Evolutionary conservation across 2,329 filamentous ascomycete genomes (phyloP).

Genomic region (Aspergillus flavus): DNA sequence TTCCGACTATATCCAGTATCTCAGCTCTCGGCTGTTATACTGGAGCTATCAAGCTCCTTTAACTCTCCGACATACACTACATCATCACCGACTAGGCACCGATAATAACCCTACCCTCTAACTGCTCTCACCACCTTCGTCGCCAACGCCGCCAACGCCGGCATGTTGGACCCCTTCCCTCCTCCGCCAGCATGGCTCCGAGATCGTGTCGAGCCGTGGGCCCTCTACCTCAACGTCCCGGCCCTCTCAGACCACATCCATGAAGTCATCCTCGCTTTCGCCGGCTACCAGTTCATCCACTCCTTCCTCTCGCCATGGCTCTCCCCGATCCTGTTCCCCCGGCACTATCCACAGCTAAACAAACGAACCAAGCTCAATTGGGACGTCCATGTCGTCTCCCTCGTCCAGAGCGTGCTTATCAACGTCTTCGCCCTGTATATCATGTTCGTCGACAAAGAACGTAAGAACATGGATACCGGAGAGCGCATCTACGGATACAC

Average conservation of each 20-base stretch:
- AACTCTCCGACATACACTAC: background rate
- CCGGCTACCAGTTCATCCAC: conserved; percentile 60
- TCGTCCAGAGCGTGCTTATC: conserved; percentile 62
- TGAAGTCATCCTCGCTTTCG: conserved; percentile 60
- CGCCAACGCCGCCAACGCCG: conserved; percentile 21
- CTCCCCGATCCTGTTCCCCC: conserved; percentile 56
- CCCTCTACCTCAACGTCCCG: conserved; percentile 54
- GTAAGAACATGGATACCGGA: conserved; percentile 54
- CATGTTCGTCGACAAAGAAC: conserved; percentile 59
- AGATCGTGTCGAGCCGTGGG: conserved; percentile 51
- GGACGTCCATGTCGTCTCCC: conserved; percentile 67
- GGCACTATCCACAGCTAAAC: conserved; percentile 56
- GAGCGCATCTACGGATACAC: conserved; percentile 65
- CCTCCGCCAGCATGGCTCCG: conserved; percentile 56
- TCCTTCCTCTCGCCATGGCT: conserved; percentile 58
- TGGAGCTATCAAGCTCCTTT: background rate
- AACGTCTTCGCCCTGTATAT: conserved; percentile 60
- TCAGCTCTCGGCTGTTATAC: background rate
- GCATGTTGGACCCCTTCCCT: conserved; percentile 49
- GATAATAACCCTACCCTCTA: background rate
- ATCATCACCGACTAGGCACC: background rate
- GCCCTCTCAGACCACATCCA: conserved; percentile 64
- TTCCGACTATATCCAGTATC: background rate
- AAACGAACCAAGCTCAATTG: conserved; percentile 63
- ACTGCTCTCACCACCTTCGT: conserved; percentile 8